Conservation (phyloP, 768 basidiomycete genomes). For the Mycena belliarum region DNA sequence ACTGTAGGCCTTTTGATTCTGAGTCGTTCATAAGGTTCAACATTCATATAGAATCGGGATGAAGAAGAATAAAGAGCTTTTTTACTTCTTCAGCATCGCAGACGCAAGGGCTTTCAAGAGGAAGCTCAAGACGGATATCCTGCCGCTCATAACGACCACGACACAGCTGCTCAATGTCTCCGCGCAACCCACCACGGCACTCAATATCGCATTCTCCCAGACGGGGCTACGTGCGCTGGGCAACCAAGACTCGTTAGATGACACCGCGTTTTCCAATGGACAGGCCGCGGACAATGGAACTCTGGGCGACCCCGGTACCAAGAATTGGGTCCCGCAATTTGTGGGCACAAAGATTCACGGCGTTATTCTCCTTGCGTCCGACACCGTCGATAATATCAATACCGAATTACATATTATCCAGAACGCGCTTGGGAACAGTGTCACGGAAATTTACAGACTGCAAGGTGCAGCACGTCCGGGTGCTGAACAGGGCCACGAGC, state of each 20-base stretch:
- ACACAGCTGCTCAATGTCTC: constrained; percentile 7
- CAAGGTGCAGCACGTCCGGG: constrained; percentile 26
- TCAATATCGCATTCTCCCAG: constrained; percentile 29
- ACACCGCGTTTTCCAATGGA: constrained; percentile 15
- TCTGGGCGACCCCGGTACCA: constrained; percentile 18
- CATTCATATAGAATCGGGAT: constrained; percentile 21
- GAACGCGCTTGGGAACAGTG: constrained; percentile 6
- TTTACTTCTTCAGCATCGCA: constrained; percentile 25
- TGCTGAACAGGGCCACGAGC: constrained; percentile 28
- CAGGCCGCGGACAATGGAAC: constrained; percentile 5
- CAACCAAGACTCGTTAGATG: constrained; percentile 15
- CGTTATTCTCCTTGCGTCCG: constrained; percentile 23
- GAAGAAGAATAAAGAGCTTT: constrained; percentile 26
- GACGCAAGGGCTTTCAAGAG: constrained; percentile 22
- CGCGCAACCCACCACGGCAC: constrained; percentile 15
- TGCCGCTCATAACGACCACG: constrained; percentile 22
- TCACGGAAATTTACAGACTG: constrained; percentile 19
- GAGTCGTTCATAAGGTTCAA: too few relatives aligned
- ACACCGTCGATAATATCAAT: constrained; percentile 15
- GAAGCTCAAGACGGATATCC: constrained; percentile 10
- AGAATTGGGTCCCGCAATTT: constrained; percentile 20
- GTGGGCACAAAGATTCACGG: constrained; percentile 21
- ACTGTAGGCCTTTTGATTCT: constrained; percentile 9
- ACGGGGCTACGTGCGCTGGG: constrained; percentile 18
- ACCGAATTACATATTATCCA: constrained; percentile 4